These are phyloP conservation scores for Venturia effusa DNA, from an alignment of 2,329 filamentous ascomycete genomes.

Conservation along the genomic window DNA sequence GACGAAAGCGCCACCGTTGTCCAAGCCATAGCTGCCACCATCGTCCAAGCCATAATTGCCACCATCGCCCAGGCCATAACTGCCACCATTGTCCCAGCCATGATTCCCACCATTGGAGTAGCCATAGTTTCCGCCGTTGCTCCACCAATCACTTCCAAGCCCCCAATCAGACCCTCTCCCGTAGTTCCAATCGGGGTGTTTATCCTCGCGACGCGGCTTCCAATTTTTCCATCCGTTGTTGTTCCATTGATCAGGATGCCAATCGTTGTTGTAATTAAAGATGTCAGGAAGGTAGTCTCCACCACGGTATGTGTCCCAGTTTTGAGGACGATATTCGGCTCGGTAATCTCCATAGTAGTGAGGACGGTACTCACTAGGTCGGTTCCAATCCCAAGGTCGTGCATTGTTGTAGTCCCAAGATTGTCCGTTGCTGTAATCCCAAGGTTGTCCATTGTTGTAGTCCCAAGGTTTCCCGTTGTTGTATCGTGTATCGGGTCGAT, in stretches of 20 bases:
- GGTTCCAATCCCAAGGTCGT: too few relatives aligned
- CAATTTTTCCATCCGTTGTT: background rate
- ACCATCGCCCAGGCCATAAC: background rate
- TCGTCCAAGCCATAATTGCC: background rate
- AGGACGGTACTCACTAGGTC: background rate
- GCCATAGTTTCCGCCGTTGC: background rate
- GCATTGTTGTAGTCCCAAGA: too few relatives aligned
- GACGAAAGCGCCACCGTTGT: background rate
- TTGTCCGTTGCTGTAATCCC: too few relatives aligned
- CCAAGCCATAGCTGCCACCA: background rate
- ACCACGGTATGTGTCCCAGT: background rate
- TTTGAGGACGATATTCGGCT: background rate
- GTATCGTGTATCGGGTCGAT: background rate
- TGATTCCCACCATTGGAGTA: background rate
- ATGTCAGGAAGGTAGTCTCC: background rate
- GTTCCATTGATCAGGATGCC: background rate
- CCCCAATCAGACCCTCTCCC: background rate
- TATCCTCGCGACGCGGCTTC: background rate
- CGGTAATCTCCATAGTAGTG: background rate
- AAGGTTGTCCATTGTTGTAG: background rate
- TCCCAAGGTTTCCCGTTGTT: too few relatives aligned
- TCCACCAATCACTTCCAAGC: background rate
- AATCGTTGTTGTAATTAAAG: too few relatives aligned
- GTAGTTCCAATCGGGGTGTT: constrained; percentile 5
- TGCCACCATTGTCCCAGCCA: background rate